Conservation (phyloP, 1,284 basidiomycete genomes). For the Tilletia horrida region DNA sequence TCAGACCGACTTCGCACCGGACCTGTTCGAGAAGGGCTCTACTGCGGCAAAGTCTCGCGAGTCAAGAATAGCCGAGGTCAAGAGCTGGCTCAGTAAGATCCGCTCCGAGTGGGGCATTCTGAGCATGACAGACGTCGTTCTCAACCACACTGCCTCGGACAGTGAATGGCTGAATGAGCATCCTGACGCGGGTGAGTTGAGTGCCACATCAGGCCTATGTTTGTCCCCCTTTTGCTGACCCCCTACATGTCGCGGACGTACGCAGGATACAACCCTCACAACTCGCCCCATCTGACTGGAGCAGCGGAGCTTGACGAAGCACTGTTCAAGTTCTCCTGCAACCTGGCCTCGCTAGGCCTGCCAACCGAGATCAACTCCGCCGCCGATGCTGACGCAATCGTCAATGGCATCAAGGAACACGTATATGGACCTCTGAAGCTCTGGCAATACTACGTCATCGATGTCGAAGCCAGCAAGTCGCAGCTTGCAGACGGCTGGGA, state of each 20-base stretch:
- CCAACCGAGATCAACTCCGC: constrained; percentile 35
- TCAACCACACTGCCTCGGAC: constrained; percentile 48
- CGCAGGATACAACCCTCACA: constrained; percentile 42
- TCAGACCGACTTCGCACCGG: constrained; percentile 42
- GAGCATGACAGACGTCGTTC: constrained; percentile 48
- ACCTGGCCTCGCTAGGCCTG: constrained; percentile 28
- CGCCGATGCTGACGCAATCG: constrained; percentile 36
- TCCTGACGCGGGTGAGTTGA: constrained; percentile 34
- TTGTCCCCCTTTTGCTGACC: not conserved
- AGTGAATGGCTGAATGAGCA: constrained; percentile 48
- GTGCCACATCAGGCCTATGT: too few relatives aligned
- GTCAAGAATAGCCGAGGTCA: constrained; percentile 33
- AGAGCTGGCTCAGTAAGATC: constrained; percentile 27
- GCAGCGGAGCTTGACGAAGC: constrained; percentile 47
- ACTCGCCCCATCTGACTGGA: constrained; percentile 47
- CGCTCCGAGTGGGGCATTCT: constrained; percentile 43
- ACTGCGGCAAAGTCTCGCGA: constrained; percentile 27
- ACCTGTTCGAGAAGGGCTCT: constrained; percentile 36
- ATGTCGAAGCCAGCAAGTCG: constrained; percentile 32
- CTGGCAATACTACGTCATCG: constrained; percentile 49
- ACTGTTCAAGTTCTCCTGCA: constrained; percentile 34
- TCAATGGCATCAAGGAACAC: constrained; percentile 38
- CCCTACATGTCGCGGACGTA: not conserved
- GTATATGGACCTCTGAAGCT: constrained; percentile 38
- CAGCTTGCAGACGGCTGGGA: constrained; percentile 29